Evolutionary conservation across 23 red algal genomes (phyloP).

Genomic region (Gracilaria domingensis): DNA sequence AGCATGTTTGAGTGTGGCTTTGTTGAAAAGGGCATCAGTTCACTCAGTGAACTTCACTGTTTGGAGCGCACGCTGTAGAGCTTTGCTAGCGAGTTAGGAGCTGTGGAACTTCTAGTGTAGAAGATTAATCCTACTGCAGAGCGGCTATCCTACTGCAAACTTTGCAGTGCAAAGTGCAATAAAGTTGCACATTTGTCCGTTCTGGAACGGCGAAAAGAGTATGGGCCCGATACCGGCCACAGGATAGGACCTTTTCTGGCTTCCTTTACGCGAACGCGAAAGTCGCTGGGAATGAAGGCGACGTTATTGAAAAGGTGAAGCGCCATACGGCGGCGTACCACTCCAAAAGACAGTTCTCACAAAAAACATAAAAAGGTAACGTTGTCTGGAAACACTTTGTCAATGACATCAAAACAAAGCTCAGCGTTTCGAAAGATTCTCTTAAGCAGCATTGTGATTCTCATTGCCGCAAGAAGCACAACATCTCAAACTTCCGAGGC

Average conservation of each 20-base stretch:
- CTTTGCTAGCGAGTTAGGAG: no score
- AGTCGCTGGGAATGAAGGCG: background rate
- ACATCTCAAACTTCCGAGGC: background rate
- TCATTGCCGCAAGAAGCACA: background rate
- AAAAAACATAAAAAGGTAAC: background rate
- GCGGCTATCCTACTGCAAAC: no score
- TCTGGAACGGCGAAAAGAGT: background rate
- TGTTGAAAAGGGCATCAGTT: no score
- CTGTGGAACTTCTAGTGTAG: no score
- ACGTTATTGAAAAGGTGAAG: background rate
- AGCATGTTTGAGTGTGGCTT: no score
- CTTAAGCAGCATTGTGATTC: background rate
- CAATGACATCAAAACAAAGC: background rate
- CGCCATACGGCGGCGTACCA: background rate
- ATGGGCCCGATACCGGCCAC: background rate
- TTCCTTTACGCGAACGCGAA: background rate
- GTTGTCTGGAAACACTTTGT: background rate
- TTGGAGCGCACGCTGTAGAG: no score
- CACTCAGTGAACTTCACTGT: no score
- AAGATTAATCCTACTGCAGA: no score
- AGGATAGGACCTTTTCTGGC: background rate
- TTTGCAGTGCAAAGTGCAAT: background rate
- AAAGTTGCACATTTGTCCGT: background rate
- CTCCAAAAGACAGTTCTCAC: background rate
- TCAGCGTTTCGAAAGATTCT: background rate